Evolutionary conservation across 352 stramenopile species (phyloP).

Genomic region (Blastocystis sp.): DNA sequence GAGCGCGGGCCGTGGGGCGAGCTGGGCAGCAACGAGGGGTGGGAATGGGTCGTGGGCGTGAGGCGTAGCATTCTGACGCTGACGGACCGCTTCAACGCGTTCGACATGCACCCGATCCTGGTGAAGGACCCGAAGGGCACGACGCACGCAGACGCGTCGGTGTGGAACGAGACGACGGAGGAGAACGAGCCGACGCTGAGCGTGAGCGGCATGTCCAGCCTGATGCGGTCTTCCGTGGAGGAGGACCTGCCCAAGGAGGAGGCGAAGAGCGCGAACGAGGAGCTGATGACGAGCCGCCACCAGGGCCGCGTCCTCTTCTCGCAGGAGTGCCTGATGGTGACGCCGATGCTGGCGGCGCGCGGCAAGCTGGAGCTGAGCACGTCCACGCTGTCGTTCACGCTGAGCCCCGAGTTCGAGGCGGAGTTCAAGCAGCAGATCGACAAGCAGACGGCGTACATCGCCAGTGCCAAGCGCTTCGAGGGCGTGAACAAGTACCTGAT

Average conservation of each 20-base stretch:
- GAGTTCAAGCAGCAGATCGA: conserved; percentile 64
- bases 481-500: conserved; percentile 63
- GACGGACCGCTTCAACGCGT: conserved; percentile 25
- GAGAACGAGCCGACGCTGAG: conserved; percentile 2
- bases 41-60: background rate
- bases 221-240: conserved; percentile 56
- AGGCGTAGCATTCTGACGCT: conserved; percentile 57
- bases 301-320: conserved; percentile 16
- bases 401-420: conserved; percentile 54
- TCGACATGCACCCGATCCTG: conserved; percentile 46
- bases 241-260: conserved; percentile 39
- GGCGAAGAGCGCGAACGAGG: conserved; percentile 30
- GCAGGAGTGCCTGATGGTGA: conserved; percentile 38
- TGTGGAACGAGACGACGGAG: conserved; percentile 57
- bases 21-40: conserved; percentile 19
- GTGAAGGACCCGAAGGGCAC: conserved; percentile 59
- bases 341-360: conserved; percentile 37
- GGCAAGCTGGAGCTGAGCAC: conserved; percentile 55
- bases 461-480: conserved; percentile 19
- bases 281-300: background rate
- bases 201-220: background rate
- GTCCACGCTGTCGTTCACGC: conserved; percentile 48
- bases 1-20: conserved; percentile 54
- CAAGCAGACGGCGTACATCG: conserved; percentile 37
- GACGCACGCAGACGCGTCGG: conserved; percentile 26